Conservation (phyloP, 208 protist genomes). For the Crithidia thermophila region DNA sequence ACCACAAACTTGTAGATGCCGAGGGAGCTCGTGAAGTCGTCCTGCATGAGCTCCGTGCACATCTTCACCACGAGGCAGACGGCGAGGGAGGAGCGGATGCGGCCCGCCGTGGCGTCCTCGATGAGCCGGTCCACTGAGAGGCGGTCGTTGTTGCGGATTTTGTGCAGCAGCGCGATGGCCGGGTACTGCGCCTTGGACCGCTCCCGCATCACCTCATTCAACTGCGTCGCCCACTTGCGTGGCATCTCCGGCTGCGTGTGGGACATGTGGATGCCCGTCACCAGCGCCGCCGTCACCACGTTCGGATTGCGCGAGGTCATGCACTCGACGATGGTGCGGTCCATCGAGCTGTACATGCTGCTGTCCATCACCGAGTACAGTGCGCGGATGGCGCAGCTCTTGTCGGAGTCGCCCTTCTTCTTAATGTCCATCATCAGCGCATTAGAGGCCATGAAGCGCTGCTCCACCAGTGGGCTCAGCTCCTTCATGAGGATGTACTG, state of each 20-base stretch:
- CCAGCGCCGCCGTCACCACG: slow-evolving; percentile 96
- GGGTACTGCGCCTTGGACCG: slow-evolving; percentile 97
- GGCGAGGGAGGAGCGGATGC: slow-evolving; percentile 94
- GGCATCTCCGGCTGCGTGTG: slow-evolving; percentile 84
- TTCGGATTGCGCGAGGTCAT: slow-evolving; percentile 96
- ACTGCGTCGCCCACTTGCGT: slow-evolving; percentile 95
- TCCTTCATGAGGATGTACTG: slow-evolving; percentile 99
- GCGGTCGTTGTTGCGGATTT: slow-evolving; percentile 96
- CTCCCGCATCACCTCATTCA: slow-evolving; percentile 91
- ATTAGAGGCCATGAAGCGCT: slow-evolving; percentile 97
- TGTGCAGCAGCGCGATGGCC: slow-evolving; percentile 96
- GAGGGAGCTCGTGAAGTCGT: slow-evolving; percentile 76
- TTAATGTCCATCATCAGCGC: slow-evolving; percentile 99
- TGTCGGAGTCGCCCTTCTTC: slow-evolving; percentile 90
- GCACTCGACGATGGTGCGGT: slow-evolving; percentile 97
- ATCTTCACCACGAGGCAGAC: slow-evolving; percentile 96
- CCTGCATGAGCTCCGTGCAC: slow-evolving; percentile 91
- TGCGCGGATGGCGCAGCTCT: slow-evolving; percentile 94
- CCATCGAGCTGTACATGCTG: slow-evolving; percentile 94
- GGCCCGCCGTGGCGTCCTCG: slow-evolving; percentile 74
- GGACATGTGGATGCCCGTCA: slow-evolving; percentile 97
- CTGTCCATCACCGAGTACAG: slow-evolving; percentile 96
- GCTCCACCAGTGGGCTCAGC: slow-evolving; percentile 92
- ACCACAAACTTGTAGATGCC: slow-evolving; percentile 94
- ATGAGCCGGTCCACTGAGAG: slow-evolving; percentile 96